A percentile compares a stretch with the other conserved stretches of the same genome.
Evolutionary conservation across 2,329 filamentous ascomycete species (phyloP).

Genomic region (Corynespora cassiicola): DNA sequence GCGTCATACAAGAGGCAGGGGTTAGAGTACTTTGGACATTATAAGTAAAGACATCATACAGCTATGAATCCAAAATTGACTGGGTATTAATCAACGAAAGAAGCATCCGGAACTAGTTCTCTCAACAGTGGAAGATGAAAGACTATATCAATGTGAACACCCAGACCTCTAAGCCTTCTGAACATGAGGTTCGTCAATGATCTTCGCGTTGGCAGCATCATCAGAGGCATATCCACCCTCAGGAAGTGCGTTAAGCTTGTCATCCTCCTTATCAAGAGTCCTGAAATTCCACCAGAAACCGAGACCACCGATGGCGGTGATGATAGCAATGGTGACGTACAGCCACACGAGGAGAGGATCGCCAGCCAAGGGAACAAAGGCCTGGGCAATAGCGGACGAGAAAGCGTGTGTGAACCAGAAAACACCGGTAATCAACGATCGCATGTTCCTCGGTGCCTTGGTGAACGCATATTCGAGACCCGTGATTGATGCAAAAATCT

Average conservation of each 20-base stretch:
- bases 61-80: too few relatives aligned
- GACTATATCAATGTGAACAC: too few relatives aligned
- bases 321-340: constrained; percentile 37
- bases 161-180: too few relatives aligned
- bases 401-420: constrained; percentile 42
- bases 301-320: constrained; percentile 35
- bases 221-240: constrained; percentile 26
- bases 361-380: constrained; percentile 24
- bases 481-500: constrained; percentile 70
- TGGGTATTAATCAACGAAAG: too few relatives aligned
- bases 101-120: too few relatives aligned
- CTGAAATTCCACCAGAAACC: constrained; percentile 38
- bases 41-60: too few relatives aligned
- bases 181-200: too few relatives aligned
- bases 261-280: constrained; percentile 34
- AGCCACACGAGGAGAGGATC: constrained; percentile 31
- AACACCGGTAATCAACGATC: constrained; percentile 37
- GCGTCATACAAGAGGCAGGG: too few relatives aligned
- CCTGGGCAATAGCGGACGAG: constrained; percentile 26
- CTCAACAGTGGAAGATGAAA: too few relatives aligned
- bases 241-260: constrained; percentile 39
- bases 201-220: background rate
- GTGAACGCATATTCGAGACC: constrained; percentile 75
- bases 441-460: constrained; percentile 72
- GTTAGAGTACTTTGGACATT: too few relatives aligned